Evolutionary conservation across 441 rosid genomes (phyloP).

Genomic region (Rhodomyrtus psidioides): DNA sequence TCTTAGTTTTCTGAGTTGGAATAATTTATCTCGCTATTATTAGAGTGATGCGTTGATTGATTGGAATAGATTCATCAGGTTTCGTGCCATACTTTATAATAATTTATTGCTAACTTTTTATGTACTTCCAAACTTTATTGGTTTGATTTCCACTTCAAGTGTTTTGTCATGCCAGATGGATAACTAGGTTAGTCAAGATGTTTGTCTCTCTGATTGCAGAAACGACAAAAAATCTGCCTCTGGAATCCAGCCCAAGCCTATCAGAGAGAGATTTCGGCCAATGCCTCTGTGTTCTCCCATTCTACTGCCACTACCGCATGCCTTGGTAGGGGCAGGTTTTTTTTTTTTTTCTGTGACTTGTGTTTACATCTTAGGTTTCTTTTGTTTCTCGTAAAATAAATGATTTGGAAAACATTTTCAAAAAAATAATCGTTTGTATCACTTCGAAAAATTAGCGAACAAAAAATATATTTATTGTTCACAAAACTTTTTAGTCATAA

Average conservation of each 20-base stretch:
- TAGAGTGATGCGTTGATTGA: background rate
- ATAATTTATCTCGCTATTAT: background rate
- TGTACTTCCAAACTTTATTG: background rate
- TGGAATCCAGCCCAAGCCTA: conserved; percentile 35
- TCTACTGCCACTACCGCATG: conserved; percentile 87
- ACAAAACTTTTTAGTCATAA: too few relatives aligned
- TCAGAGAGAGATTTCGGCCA: conserved; percentile 89
- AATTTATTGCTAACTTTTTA: background rate
- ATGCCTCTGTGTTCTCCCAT: conserved; percentile 89
- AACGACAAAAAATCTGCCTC: conserved; percentile 52
- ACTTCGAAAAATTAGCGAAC: too few relatives aligned
- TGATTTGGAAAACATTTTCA: too few relatives aligned
- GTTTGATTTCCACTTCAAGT: background rate
- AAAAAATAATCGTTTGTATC: too few relatives aligned
- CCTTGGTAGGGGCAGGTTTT: conserved; percentile 47
- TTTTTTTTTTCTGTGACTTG: background rate
- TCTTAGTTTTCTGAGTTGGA: background rate
- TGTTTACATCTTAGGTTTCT: background rate
- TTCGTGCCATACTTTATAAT: background rate
- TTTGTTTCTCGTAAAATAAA: too few relatives aligned
- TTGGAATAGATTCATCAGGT: background rate
- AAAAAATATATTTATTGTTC: too few relatives aligned
- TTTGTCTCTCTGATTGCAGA: conserved; percentile 32
- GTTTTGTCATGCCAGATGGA: background rate
- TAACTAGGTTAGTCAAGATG: background rate